Evolutionary conservation across 805 yeast species (phyloP), one percentile per base, ranked within the genome.

Genomic region (Yarrowia alimentaria): DNA sequence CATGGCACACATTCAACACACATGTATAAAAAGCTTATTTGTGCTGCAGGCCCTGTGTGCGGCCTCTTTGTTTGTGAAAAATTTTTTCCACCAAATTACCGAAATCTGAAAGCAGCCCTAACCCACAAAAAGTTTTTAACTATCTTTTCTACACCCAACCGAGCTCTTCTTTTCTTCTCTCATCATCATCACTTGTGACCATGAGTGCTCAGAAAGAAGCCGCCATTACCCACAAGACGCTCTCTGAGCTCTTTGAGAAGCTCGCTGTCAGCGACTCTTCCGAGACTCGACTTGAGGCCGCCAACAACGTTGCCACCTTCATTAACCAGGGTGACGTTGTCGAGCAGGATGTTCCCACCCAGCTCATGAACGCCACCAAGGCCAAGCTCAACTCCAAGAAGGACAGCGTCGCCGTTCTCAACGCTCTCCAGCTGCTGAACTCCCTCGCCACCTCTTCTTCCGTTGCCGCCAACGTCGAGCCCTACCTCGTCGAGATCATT

Each of bases 331-430:
- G 96, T 62, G 86, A 91, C 68, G 89, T 90, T 74, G 90, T 91
- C 70, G 99, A 93, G 78, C 98, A 93, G 74, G 98, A 91, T 75
- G 93, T 89, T 61, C 98, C 99, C 65, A 82, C 75, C 65, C 81
- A 79, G 65, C 89, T 91, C 80, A 87, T 91, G 72, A 72, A 71
- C 57, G 79, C 83, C 69, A 80, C 93, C 69, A 75, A 78, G 68
- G 78, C 78, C 64, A 81, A 93, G 61, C 75, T 91, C 65, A 74
- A 76, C 70, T 79, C 80, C 80, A 87, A 88, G 81, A 90, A 91
- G 79, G 76, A 79, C 60, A 70, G 73, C 58, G 66, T 59, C 51
- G 74, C 76, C 62, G 75, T 88, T 60, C 72, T 79, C 61, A 85
- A 86, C 68, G 95, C 95, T 61, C 78, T 91, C 64, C 82, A 77